phyloP scores from a whole-genome alignment of 1,284 basidiomycete species.

The Microbotryum saponariae region DNA sequence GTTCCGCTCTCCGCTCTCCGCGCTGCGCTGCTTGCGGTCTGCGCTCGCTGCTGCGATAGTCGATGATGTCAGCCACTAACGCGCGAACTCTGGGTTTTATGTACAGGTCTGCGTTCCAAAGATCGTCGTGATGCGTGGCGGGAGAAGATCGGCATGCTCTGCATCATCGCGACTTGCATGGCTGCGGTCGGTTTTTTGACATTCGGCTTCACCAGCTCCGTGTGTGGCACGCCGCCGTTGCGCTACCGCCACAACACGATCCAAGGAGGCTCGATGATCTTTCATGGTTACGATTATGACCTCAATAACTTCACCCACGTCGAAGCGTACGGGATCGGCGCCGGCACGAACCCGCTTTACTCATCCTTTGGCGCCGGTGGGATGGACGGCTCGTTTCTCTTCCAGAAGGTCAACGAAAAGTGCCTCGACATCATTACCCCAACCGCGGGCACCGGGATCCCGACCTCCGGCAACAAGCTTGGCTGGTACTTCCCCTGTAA shows the following conservation, averaged over 20 bases:
- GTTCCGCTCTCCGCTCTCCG: conserved; percentile 13
- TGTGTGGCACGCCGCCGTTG: conserved; percentile 76
- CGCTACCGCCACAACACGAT: conserved; percentile 73
- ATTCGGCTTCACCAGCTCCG: conserved; percentile 95
- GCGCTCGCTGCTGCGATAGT: not conserved
- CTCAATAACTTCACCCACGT: conserved; percentile 81
- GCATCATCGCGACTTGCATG: conserved; percentile 75
- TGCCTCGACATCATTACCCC: conserved; percentile 71
- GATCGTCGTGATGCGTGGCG: conserved; percentile 95
- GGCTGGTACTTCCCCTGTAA: conserved; percentile 96
- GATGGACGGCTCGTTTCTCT: conserved; percentile 85
- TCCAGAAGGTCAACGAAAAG: conserved; percentile 79
- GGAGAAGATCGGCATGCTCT: conserved; percentile 92
- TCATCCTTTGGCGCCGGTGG: conserved; percentile 69
- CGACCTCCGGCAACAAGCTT: conserved; percentile 47
- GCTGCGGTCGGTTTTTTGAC: conserved; percentile 92
- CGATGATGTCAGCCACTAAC: not conserved
- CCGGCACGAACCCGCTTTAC: conserved; percentile 80
- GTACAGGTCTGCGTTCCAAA: conserved; percentile 71
- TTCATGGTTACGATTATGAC: conserved; percentile 89
- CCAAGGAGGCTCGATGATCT: conserved; percentile 72
- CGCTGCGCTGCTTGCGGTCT: not conserved
- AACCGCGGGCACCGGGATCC: conserved; percentile 59
- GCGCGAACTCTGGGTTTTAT: not conserved
- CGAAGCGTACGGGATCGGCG: conserved; percentile 50